Evolutionary conservation across 495 filamentous ascomycete species (phyloP), one percentile per base, ranked within the genome.

Genomic region (Lichenothelia convexa): DNA sequence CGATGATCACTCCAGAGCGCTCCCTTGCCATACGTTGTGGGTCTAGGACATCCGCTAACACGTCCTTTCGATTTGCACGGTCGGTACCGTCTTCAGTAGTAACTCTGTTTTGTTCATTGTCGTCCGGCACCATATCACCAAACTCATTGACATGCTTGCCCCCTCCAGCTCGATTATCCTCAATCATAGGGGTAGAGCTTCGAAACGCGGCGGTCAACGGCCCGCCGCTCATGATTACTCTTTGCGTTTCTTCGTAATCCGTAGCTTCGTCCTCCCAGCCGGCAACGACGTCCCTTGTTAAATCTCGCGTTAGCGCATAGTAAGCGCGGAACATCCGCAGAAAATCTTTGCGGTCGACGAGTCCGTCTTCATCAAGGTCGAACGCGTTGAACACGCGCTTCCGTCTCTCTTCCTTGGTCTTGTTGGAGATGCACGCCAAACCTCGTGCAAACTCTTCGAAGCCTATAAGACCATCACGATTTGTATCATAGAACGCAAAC

Each of bases 401-500:
- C 19, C 84, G 63, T 19, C 77, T 71, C 46, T 86, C 72, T 35
- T 67, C 58, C 20, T 60, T 62, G 29, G 57, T 63, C 46, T 78
- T 85, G 36, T 76, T 68, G 42, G 80, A 82, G 26, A 91, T 67
- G 43, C 75, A 82, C 0, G 80, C 74, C n/a, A 92, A 65, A 1
- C 80, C 89, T 24, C 72, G 70, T 18, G 93, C 53, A 50, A 94
- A 95, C 46, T 95, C 91, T 35, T 80, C 71, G 45, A 95, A 94
- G n/a, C 82, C 80, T 46, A 99, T 93, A 7, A 91, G 58, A 6
- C 78, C 81, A 47, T 95, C 80, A 21, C 70, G 64, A 48, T 95
- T 82, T 27, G 74, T 79, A 48, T 95, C 91, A 54, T 93, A 99
- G 54, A 93, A 94, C 21, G 78, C 71, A 58, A 99, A 99, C 69